Evolutionary conservation across 106 monocot species (phyloP).

Genomic region (Dendrobium nobile): DNA sequence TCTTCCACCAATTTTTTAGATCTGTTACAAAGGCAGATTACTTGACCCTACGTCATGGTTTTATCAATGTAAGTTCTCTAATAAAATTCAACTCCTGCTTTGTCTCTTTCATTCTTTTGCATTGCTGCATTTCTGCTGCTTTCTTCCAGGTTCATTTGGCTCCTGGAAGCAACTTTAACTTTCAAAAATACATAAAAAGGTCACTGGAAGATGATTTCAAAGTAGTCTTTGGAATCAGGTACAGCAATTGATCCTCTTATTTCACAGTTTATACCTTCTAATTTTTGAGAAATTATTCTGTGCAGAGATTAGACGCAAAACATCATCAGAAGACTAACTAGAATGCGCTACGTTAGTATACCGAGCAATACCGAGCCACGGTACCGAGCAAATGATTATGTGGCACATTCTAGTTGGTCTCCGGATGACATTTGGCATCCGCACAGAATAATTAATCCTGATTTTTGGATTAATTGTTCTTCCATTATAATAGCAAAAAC

Average conservation of each 20-base stretch:
- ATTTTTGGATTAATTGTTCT: too few species aligned
- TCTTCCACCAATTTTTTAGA: constrained; percentile 49
- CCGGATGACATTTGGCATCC: too few species aligned
- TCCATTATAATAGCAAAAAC: too few species aligned
- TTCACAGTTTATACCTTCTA: too few species aligned
- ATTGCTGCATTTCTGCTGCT: neutral
- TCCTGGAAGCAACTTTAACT: constrained; percentile 53
- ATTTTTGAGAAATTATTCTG: too few species aligned
- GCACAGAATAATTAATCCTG: too few species aligned
- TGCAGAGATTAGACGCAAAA: fast-evolving
- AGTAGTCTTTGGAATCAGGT: constrained; percentile 62
- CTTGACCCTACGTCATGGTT: constrained; percentile 47
- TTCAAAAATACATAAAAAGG: constrained; percentile 57
- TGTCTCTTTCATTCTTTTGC: neutral
- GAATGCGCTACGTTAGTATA: too few species aligned
- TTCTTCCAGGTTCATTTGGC: constrained; percentile 46
- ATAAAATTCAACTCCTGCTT: neutral
- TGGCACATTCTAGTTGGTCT: too few species aligned
- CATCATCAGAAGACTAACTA: too few species aligned
- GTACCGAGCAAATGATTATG: too few species aligned
- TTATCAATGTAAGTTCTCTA: constrained; percentile 38
- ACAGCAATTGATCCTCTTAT: neutral
- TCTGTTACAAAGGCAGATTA: constrained; percentile 61
- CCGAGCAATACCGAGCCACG: too few species aligned
- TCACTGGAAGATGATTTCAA: constrained; percentile 60